A percentile compares a stretch with the other conserved stretches of the same genome.
These are phyloP conservation scores for Pestalotiopsis sp. DNA, from an alignment of 2,329 filamentous ascomycete genomes.

Conservation along the genomic window DNA sequence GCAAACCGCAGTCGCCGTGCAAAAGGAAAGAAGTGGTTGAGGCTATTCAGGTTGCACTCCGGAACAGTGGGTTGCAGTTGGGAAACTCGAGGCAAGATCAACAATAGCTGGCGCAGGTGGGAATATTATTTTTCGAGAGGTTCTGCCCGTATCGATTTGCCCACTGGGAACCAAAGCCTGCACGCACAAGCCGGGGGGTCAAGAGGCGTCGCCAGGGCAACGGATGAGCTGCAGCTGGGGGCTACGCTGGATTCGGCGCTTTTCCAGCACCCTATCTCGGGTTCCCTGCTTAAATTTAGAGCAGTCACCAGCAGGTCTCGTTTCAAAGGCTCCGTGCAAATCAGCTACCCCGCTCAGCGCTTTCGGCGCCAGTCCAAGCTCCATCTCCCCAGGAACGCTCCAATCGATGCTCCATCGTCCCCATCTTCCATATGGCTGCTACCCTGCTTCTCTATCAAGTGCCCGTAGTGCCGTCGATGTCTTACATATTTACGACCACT, in stretches of 20 bases:
- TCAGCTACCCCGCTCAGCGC: neutral
- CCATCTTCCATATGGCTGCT: neutral
- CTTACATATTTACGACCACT: neutral
- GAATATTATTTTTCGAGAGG: conserved; percentile 9
- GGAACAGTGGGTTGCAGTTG: neutral
- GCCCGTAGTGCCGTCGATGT: neutral
- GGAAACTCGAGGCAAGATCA: conserved; percentile 6
- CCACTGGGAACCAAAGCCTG: neutral
- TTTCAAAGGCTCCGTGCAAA: neutral
- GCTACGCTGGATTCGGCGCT: neutral
- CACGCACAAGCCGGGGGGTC: neutral
- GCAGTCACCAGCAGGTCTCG: neutral
- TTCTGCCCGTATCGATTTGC: neutral
- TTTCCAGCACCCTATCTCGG: neutral
- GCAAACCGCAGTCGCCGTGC: neutral
- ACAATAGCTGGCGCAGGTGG: conserved; percentile 6
- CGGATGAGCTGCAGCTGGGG: neutral
- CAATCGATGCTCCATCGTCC: neutral
- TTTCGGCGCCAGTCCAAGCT: neutral
- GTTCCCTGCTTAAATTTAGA: conserved; percentile 9
- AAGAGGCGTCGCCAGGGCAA: conserved; percentile 4
- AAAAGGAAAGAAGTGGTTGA: neutral
- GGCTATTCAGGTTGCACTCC: conserved; percentile 1
- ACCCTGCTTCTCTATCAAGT: neutral
- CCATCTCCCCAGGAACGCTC: neutral